A percentile compares a stretch with the other conserved stretches of the same genome.
Conservation (phyloP, 129 eudicot species). For the Tagetes patula region DNA sequence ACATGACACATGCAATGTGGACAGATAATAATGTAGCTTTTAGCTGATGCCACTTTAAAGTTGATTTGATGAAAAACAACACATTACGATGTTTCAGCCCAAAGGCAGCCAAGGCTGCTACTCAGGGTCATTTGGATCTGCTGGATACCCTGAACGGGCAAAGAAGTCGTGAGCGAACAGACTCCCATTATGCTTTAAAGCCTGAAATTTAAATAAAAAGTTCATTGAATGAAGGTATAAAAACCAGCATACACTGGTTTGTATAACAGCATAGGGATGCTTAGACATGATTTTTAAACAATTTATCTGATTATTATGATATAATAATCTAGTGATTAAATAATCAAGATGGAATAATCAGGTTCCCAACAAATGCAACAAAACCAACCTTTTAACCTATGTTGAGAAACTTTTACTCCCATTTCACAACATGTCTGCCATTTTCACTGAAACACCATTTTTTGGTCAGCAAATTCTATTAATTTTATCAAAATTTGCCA, state of each 20-base stretch:
- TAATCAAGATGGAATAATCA: not conserved
- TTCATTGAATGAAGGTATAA: not conserved
- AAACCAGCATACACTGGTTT: not conserved
- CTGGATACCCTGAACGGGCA: slow-evolving; percentile 81
- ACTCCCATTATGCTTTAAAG: slow-evolving; percentile 19
- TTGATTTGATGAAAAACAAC: slow-evolving; percentile 11
- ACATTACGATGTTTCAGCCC: slow-evolving; percentile 73
- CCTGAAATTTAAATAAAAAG: slow-evolving; percentile 3
- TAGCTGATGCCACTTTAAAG: not conserved
- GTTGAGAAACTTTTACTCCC: not conserved
- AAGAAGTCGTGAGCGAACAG: slow-evolving; percentile 45
- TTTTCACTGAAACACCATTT: not conserved
- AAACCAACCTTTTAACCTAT: not conserved
- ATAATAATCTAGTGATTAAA: not conserved
- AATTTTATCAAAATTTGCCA: not conserved
- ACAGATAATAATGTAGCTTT: not conserved
- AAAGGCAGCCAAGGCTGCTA: slow-evolving; percentile 73
- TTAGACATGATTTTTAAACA: not conserved
- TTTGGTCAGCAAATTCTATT: not conserved
- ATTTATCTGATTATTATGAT: not conserved
- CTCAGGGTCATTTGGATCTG: slow-evolving; percentile 82
- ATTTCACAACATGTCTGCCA: not conserved
- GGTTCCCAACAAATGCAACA: not conserved
- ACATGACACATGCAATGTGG: not conserved
- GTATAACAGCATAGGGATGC: not conserved